Evolutionary conservation across 768 basidiomycete species (phyloP), one percentile per base, ranked within the genome.

Genomic region (Auricularia cornea): DNA sequence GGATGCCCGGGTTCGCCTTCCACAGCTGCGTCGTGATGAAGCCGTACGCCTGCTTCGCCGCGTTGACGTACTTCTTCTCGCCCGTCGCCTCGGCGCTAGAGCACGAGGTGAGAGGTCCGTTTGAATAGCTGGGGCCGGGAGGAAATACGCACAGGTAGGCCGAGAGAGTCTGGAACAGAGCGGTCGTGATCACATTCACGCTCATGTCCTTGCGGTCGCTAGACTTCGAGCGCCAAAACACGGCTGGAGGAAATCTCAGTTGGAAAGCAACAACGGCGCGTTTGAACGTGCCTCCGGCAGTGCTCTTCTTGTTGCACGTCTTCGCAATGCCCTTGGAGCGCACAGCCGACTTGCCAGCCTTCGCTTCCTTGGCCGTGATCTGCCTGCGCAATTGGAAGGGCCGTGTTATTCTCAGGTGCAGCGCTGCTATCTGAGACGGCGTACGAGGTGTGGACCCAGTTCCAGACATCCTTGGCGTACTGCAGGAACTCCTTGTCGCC

Each of bases 191-290:
- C 75, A 80, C 83, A 2, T 80, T 82, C 28, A 82, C 77, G 3
- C 82, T 81, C 63, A 83, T 83, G 60, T 83, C 74, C 10, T 68
- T 64, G 35, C 74, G 71, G 62, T 83, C 80, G 62, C 77, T 74
- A 0, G 70, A 60, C 0, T 77, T 78, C 3, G 82, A 80, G 20
- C 80, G 74, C 82, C 82, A 84, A 67, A 84, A 84, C n/a, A 84
- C 83, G 8, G 51, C 51, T 52, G 51, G 12, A 28, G 10, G n/a
- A n/a, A n/a, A n/a, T n/a, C n/a, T n/a, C 35, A 38, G 16, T 38
- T 8, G 16, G 35, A 10, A 14, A 38, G 35, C 35, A 8, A 38
- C 1, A 14, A 38, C 10, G 51, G 20, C 51, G 35, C 35, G 16
- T 38, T 14, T 11, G n/a, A 14, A 28, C n/a, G 11, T 52, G 8